phyloP scores from a whole-genome alignment of 169 alveolate genomes.

The Cryptosporidium sp. region DNA sequence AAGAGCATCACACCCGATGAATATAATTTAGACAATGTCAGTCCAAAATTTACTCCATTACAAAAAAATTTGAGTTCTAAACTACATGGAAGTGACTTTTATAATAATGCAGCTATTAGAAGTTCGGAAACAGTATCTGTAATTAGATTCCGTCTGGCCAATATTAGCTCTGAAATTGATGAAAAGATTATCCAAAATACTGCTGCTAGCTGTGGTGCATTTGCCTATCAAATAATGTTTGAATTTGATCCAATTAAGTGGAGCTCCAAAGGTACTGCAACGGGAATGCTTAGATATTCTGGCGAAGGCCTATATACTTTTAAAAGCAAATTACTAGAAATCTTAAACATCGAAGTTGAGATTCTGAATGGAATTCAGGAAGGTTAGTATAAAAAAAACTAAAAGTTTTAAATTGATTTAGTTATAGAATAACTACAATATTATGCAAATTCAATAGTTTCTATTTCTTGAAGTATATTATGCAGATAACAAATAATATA shows the following conservation, averaged over 20 bases:
- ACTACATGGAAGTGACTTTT: constrained; percentile 55
- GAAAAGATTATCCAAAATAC: constrained; percentile 17
- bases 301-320: background rate
- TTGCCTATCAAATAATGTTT: constrained; percentile 40
- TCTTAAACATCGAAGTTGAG: constrained; percentile 5
- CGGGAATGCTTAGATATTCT: constrained; percentile 45
- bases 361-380: constrained; percentile 30
- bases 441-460: background rate
- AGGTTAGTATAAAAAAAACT: background rate
- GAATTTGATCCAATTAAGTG: constrained; percentile 56
- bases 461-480: background rate
- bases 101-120: constrained; percentile 25
- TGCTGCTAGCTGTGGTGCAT: constrained; percentile 12
- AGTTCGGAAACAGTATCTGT: background rate
- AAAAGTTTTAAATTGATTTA: background rate
- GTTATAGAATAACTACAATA: background rate
- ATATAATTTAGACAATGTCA: constrained; percentile 15
- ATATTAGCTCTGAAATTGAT: background rate
- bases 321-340: background rate
- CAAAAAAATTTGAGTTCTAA: constrained; percentile 69
- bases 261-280: constrained; percentile 40
- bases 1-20: background rate
- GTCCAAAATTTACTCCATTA: constrained; percentile 29
- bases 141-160: constrained; percentile 26
- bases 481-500: background rate